A percentile compares a stretch with the other conserved stretches of the same genome.
phyloP scores from a whole-genome alignment of 345 rosid genomes.

The Barbarea vulgaris region DNA sequence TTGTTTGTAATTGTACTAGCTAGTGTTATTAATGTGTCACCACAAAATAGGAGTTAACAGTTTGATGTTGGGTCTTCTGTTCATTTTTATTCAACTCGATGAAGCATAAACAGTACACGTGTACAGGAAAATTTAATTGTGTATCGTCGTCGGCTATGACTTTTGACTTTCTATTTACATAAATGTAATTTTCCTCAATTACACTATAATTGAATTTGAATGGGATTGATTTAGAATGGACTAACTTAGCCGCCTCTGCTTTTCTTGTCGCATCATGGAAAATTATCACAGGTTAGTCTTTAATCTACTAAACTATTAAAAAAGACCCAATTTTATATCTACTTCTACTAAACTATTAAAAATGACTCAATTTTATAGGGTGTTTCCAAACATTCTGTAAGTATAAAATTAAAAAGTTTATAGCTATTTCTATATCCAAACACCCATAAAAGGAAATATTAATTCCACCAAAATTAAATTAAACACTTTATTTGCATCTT shows the following conservation, averaged over 20 bases:
- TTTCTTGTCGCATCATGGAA: conserved; percentile 1
- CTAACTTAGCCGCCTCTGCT: conserved; percentile 29
- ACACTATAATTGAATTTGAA: neutral
- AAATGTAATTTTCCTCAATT: neutral
- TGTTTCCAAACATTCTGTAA: too few species aligned
- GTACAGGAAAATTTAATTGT: neutral
- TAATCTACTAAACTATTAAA: too few species aligned
- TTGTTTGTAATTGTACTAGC: neutral
- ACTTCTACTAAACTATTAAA: too few species aligned
- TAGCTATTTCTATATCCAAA: too few species aligned
- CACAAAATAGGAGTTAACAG: neutral
- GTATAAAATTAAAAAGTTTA: too few species aligned
- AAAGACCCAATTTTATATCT: too few species aligned
- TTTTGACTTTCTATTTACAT: neutral
- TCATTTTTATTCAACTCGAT: neutral
- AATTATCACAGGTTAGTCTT: neutral
- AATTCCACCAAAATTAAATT: too few species aligned
- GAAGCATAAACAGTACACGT: neutral
- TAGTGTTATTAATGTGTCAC: neutral
- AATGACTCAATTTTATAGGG: too few species aligned
- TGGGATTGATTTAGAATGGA: neutral
- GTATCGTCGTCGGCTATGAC: conserved; percentile 5
- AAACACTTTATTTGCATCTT: too few species aligned
- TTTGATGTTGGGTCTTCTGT: neutral
- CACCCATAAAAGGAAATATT: too few species aligned